Base-by-base conservation (phyloP, 2,329 filamentous ascomycete genomes). In the Alternaria gansuensis region DNA sequence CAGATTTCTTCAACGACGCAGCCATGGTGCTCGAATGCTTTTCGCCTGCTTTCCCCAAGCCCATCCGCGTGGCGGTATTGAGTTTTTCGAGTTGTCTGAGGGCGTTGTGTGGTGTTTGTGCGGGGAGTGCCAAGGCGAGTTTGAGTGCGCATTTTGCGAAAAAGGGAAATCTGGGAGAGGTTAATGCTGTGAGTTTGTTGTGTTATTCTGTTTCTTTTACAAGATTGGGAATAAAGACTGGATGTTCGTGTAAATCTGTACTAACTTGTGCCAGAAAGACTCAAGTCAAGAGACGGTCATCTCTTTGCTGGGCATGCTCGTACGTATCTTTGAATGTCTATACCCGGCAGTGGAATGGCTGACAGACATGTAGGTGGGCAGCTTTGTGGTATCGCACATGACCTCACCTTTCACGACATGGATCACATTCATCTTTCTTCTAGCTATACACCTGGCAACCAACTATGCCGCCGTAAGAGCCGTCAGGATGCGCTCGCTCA, bases 231-330 rank as follows among this genome's bases (percentile, higher is more conserved):
- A 17, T n/a, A 33, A 17, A 33, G 29, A 24, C 41, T 17, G 17
- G 17, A 17, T 17, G 17, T 17, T 29, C 17, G 14, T 45, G 26
- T 26, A 7, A 40, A 24, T 44, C 14, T 31, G n/a, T 28, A 26
- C 28, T 33, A 33, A 26, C 17, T 43, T 62, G 29, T 24, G 34
- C 24, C 5, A 85, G 81, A 89, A 97, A 84, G 94, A 98, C 75
- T 93, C 93, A 11, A 96, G 91, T 65, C 95, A 98, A 79, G 95
- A 98, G 79, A 98, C 94, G 0, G 88, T 97, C 21, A 91, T 99
- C 56, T 94, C 92, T 2, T 82, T 98, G 26, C 62, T 97, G 33
- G 95, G 95, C 2, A 93, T 98, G 86, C 83, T 97, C 51, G 84
- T 85, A 77, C 74, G 81, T 54, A 54, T 37, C 72, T 33, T 48